phyloP scores from a whole-genome alignment of 1,284 basidiomycete genomes.

The Leccinum griseonigrum region DNA sequence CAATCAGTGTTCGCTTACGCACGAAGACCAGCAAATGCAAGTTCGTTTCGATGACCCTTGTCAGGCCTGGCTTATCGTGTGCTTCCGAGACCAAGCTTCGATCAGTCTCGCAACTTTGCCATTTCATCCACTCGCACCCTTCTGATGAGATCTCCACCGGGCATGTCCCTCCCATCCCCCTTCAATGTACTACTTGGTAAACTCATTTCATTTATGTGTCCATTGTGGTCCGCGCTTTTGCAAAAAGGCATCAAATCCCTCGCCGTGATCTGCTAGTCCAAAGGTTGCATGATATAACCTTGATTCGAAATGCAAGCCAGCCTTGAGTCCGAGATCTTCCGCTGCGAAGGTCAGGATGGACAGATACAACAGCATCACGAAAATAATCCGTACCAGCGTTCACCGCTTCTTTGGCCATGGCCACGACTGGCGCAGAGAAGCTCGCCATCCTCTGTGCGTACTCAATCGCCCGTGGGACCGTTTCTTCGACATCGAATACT shows the following conservation, averaged over 20 bases:
- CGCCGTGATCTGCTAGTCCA: constrained; percentile 64
- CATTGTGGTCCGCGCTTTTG: constrained; percentile 55
- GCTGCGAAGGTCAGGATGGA: constrained; percentile 34
- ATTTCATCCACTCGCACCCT: neutral
- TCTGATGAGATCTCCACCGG: neutral
- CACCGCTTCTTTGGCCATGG: constrained; percentile 59
- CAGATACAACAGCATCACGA: neutral
- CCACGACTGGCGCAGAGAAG: constrained; percentile 33
- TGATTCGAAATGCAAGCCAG: constrained; percentile 60
- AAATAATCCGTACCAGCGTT: constrained; percentile 52
- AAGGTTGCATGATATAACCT: constrained; percentile 66
- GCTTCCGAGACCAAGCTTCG: neutral
- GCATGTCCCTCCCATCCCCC: neutral
- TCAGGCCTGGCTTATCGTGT: neutral
- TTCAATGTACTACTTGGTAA: neutral
- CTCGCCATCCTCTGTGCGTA: constrained; percentile 29
- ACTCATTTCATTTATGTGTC: constrained; percentile 19
- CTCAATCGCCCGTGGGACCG: constrained; percentile 28
- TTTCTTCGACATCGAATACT: constrained; percentile 27
- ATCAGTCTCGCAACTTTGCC: neutral
- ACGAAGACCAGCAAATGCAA: neutral
- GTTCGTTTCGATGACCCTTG: neutral
- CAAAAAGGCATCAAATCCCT: constrained; percentile 63
- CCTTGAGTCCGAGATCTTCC: constrained; percentile 54
- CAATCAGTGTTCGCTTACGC: too few species aligned